Base-by-base conservation (phyloP, 2,329 filamentous ascomycete species). In the Metarhizium album region DNA sequence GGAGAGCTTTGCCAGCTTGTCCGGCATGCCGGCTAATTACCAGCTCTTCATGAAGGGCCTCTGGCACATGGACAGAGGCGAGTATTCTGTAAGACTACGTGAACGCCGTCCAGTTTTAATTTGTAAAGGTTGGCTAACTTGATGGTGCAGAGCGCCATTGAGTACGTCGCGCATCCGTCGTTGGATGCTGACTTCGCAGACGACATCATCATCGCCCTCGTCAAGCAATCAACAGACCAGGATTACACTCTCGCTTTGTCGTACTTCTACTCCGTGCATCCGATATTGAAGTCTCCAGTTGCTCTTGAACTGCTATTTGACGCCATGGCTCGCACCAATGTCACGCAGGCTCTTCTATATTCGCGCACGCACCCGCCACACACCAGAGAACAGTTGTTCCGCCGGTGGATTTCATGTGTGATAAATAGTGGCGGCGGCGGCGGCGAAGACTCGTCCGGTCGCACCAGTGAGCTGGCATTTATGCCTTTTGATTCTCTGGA, bases 141-240 rank as follows among this genome's bases (percentile, higher is more conserved):
- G n/a, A 20, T 7, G 24, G 6, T 4, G n/a, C 47, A 86, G 77
- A 68, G 72, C 55, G 87, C 88, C 2, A 74, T 94, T 27, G 82
- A 88, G 58, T 82, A 84, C 62, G 78, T 95, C 14, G 83, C 87
- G 3, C 84, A 93, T 59, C 88, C 89, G 0, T 87, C 85, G 1
- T 75, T 94, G 4, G 82, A 84, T 20, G 83, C 86, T 35, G 89
- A 89, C 49, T 94, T 93, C 60, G 79, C 86, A 51, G 87, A 93
- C 67, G 86, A 94, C 54, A 90, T 94, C 48, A 75, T 93, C 57
- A 76, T 78, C 24, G 76, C 78, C 4, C 77, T 93, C 4, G 79
- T 87, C 48, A 75, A 78, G 37, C 76, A 82, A 55, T 74, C 81
- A 22, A 68, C 77, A 37, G 70, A 74, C 42, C 70, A 75, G 51